phyloP scores from a whole-genome alignment of 805 yeast genomes.

The Deakozyma indianensis region DNA sequence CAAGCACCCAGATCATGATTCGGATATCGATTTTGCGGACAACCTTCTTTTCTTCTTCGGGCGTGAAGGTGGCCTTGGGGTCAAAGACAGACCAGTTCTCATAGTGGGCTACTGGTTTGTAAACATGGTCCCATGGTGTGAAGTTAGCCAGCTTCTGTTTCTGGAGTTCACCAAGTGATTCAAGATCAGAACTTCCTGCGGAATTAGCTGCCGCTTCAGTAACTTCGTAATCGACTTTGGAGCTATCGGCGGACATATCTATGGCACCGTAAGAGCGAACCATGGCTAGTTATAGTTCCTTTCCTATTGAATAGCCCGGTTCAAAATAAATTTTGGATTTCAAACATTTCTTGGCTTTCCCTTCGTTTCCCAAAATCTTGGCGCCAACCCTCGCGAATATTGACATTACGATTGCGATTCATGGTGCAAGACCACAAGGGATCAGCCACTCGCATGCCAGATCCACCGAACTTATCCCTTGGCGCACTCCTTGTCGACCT shows the following conservation, averaged over 20 bases:
- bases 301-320: not conserved
- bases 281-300: not conserved
- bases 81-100: constrained; percentile 41
- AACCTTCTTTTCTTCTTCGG: constrained; percentile 30
- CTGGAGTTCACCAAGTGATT: not conserved
- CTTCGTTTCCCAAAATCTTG: not conserved
- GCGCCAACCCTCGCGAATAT: not conserved
- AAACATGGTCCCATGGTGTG: not conserved
- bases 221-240: not conserved
- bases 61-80: constrained; percentile 37
- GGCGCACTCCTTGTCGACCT: too few species aligned
- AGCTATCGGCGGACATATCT: not conserved
- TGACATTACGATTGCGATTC: not conserved
- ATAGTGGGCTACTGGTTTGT: constrained; percentile 19
- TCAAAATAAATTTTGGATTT: too few species aligned
- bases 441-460: too few species aligned
- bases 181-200: not conserved
- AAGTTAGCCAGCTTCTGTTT: not conserved
- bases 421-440: not conserved
- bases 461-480: too few species aligned
- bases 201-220: not conserved
- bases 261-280: not conserved
- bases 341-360: not conserved
- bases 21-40: constrained; percentile 37
- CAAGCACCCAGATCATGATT: constrained; percentile 38